Base-by-base conservation (phyloP, 768 basidiomycete genomes). In the Suillus paluster region DNA sequence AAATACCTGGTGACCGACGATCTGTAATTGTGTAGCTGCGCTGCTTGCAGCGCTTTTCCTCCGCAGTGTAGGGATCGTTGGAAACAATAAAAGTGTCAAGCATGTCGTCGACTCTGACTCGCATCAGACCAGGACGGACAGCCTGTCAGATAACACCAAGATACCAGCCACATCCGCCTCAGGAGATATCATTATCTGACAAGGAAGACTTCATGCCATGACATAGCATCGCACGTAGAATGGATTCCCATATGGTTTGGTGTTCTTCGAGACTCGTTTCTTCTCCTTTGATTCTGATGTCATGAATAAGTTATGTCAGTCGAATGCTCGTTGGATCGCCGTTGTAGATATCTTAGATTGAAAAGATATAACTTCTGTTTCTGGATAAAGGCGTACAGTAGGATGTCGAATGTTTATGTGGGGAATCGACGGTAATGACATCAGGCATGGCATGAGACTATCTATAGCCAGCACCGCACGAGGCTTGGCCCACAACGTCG, bases 11-110 rank as follows among this genome's bases (percentile, higher is more conserved):
- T 49, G n/a, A n/a, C n/a, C 66, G 27, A 68, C 12, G 5, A 10
- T 25, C 48, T 45, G 15, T 15, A 19, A 10, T 21, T 34, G 10
- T 36, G 21, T 61, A 77, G 77, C 70, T 36, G 58, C 73, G 19
- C 8, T 80, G 7, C 58, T 82, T 21, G 75, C 74, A 12, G 66
- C 61, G 5, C 9, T 80, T 21, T 80, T 77, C 71, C 70, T 83
- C 23, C 74, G 77, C 3, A 69, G 72, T 0, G 79, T 77, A 17
- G 82, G 82, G 23, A 59, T 81, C 27, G 73, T 83, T 15, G 82
- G 82, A 17, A 68, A 77, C 58, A 21, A 49, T 38, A 27, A 60
- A n/a, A 56, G 15, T 27, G 11, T 38, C 11, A 25, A 59, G 58
- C 3, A 68, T 27, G 54, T 58, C n/a, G n/a, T n/a, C n/a, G n/a